These are phyloP conservation scores for Melampsora larici-populina DNA, from an alignment of 1,284 basidiomycete species.

Conservation along the genomic window DNA sequence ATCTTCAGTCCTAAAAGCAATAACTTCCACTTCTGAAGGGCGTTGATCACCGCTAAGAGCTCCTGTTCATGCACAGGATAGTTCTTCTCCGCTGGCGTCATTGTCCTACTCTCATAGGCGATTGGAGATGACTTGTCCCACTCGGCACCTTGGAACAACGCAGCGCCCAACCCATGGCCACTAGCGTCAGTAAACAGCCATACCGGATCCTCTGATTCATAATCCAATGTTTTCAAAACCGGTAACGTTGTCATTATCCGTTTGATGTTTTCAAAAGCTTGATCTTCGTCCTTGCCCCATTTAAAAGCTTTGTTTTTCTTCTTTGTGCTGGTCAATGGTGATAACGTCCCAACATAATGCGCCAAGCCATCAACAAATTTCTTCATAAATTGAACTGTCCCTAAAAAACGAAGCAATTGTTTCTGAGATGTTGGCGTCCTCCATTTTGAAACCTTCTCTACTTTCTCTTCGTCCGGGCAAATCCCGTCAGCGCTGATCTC, in stretches of 20 bases:
- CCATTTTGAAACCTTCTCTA: slow-evolving; percentile 55
- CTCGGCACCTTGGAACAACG: no score
- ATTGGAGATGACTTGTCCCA: neutral
- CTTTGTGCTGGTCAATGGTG: slow-evolving; percentile 52
- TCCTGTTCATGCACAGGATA: no score
- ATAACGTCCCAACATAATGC: slow-evolving; percentile 52
- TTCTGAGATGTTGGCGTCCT: slow-evolving; percentile 48
- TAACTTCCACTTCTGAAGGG: slow-evolving; percentile 4
- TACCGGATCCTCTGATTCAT: neutral
- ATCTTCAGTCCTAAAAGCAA: no score
- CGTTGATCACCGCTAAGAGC: slow-evolving; percentile 18
- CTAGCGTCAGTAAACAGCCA: slow-evolving; percentile 21
- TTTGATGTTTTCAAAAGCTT: neutral
- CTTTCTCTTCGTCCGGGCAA: slow-evolving; percentile 52
- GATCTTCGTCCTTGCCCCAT: neutral
- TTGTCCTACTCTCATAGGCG: neutral
- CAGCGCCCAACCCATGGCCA: slow-evolving; percentile 15
- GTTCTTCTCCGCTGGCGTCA: slow-evolving; percentile 2
- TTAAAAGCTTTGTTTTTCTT: neutral
- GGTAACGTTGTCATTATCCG: slow-evolving; percentile 5
- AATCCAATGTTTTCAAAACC: neutral
- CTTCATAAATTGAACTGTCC: slow-evolving; percentile 54
- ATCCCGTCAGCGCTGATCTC: slow-evolving; percentile 53
- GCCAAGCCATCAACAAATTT: slow-evolving; percentile 55
- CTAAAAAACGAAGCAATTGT: slow-evolving; percentile 55